Percentiles rank a stretch among this genome's conserved stretches.
phyloP scores from a whole-genome alignment of 306 rosid species.

The Gynostemma pentaphyllum region DNA sequence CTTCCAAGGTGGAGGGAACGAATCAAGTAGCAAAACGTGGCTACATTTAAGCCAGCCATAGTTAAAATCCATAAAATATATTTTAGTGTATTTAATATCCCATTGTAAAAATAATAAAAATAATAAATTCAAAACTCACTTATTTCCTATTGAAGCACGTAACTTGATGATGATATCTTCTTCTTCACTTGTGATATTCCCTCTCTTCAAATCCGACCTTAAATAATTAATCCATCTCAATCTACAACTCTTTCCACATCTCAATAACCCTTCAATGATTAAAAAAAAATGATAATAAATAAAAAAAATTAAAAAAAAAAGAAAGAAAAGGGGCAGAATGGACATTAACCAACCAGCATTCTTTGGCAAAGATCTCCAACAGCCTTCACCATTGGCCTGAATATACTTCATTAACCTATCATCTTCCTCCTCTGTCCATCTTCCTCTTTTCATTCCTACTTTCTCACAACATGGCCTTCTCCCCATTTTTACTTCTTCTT shows the following conservation, averaged over 20 bases:
- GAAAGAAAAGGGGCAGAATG: background rate
- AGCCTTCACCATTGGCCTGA: slow-evolving; percentile 70
- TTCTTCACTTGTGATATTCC: background rate
- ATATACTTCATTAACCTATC: slow-evolving; percentile 39
- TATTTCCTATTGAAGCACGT: slow-evolving; percentile 14
- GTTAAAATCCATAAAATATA: no score
- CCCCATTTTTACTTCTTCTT: slow-evolving; percentile 33
- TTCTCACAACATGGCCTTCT: slow-evolving; percentile 87
- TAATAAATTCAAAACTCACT: no score
- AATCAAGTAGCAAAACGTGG: no score
- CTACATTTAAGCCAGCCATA: no score
- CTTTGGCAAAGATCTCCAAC: slow-evolving; percentile 79
- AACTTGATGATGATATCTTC: background rate
- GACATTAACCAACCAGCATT: slow-evolving; percentile 46
- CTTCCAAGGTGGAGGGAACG: no score
- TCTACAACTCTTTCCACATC: slow-evolving; percentile 56
- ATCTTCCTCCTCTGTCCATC: slow-evolving; percentile 82
- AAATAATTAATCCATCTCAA: slow-evolving; percentile 2
- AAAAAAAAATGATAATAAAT: background rate
- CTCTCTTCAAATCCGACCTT: background rate
- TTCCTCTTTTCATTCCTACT: slow-evolving; percentile 69
- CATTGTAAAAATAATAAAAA: no score
- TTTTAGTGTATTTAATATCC: no score
- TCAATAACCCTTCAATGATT: slow-evolving; percentile 29
- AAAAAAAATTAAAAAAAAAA: background rate